Conservation (phyloP, 306 rosid species). For the Bauhinia variegata region DNA sequence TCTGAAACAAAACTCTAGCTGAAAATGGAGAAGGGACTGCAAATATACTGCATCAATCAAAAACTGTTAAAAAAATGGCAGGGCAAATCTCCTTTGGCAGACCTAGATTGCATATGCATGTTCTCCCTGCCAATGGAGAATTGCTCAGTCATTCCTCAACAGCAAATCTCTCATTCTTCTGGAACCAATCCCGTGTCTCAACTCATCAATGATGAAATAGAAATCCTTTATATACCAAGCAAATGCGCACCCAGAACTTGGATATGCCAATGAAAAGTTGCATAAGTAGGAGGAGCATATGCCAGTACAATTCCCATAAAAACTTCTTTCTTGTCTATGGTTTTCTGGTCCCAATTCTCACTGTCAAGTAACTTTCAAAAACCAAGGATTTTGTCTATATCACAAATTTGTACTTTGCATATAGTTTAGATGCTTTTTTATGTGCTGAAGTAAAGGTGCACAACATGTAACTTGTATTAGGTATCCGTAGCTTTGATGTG, state of each 20-base stretch:
- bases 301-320: conserved; percentile 46
- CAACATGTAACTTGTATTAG: neutral
- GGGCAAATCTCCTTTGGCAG: conserved; percentile 72
- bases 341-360: conserved; percentile 37
- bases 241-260: conserved; percentile 45
- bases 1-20: too few relatives aligned
- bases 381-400: conserved; percentile 32
- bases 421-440: conserved; percentile 31
- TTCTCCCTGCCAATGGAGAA: conserved; percentile 64
- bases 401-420: conserved; percentile 1
- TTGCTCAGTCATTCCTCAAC: conserved; percentile 71
- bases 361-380: conserved; percentile 5
- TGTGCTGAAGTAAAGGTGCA: neutral
- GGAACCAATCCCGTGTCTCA: conserved; percentile 30
- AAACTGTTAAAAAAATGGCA: conserved; percentile 38
- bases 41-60: too few relatives aligned
- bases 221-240: conserved; percentile 32
- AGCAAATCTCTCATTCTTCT: conserved; percentile 33
- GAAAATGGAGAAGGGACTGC: too few relatives aligned
- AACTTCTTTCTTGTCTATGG: conserved; percentile 37
- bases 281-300: conserved; percentile 37
- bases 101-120: conserved; percentile 2
- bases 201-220: conserved; percentile 15
- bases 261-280: conserved; percentile 54
- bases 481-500: conserved; percentile 5